A percentile compares a stretch with the other conserved stretches of the same genome.
phyloP scores from a whole-genome alignment of 1,284 basidiomycete species.

The Boletellus dicymbophilus region DNA sequence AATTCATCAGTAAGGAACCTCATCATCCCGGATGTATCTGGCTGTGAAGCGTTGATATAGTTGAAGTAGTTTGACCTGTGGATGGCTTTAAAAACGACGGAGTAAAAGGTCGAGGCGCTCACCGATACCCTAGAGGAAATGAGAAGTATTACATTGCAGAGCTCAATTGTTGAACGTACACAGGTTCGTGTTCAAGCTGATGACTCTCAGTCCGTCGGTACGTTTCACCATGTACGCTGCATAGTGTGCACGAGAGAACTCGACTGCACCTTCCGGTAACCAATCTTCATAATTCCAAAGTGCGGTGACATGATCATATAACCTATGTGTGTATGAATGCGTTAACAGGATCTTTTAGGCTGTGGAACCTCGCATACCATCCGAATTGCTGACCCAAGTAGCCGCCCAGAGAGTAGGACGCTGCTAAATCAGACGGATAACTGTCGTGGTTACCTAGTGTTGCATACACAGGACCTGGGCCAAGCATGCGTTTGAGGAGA shows the following conservation, averaged over 20 bases:
- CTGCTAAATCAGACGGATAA: constrained; percentile 23
- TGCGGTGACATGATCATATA: constrained; percentile 71
- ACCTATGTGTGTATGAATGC: constrained; percentile 43
- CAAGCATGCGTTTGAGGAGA: constrained; percentile 61
- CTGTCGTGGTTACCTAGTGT: constrained; percentile 76
- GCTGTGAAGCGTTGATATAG: constrained; percentile 72
- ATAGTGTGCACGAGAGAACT: constrained; percentile 65
- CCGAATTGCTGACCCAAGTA: constrained; percentile 59
- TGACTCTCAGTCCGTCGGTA: constrained; percentile 67
- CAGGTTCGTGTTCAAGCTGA: constrained; percentile 78
- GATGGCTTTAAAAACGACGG: constrained; percentile 4
- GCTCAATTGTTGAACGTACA: constrained; percentile 44
- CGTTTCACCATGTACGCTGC: constrained; percentile 74
- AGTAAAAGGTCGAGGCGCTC: constrained; percentile 1
- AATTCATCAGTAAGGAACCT: constrained; percentile 81
- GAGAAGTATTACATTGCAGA: not conserved
- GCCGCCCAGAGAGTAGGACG: constrained; percentile 58
- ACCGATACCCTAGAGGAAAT: constrained; percentile 22
- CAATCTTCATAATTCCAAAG: constrained; percentile 75
- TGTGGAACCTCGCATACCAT: constrained; percentile 45
- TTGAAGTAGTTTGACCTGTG: constrained; percentile 69
- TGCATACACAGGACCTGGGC: constrained; percentile 69
- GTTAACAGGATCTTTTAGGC: not conserved
- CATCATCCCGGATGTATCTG: constrained; percentile 75
- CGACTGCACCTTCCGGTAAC: constrained; percentile 60